Base-by-base conservation (phyloP, 139 green algal species). In the Tetradesmus obliquus region DNA sequence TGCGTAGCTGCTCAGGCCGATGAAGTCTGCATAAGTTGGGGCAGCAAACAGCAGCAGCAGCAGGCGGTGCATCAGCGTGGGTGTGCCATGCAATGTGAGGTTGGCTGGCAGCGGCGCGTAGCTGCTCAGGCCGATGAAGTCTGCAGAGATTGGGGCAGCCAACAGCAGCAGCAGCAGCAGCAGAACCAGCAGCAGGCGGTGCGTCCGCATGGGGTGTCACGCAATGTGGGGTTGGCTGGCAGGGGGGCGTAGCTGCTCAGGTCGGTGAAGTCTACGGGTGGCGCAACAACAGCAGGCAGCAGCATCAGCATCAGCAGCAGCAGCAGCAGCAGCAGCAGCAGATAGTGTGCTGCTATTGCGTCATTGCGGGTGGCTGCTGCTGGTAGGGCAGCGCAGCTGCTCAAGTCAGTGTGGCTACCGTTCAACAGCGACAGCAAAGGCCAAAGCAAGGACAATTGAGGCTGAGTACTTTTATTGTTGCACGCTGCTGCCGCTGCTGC, bases 21-120 rank as follows among this genome's bases (percentile, higher is more conserved):
- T 58, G 13, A 81, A 90, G 9, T 90, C 86, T 88, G 82, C 71
- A 71, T 4, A 51, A 51, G n/a, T n/a, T n/a, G 54, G 82, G 45
- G 12, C 22, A 69, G 53, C 7, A 17, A n/a, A 74, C 13, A 24
- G 13, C 12, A 17, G 66, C 66, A 74, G 66, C 13, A 74, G 66
- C 66, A 74, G 66, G n/a, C n/a, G 17, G 12, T 74, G 57, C 57
- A 62, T 5, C 5, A 62, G 57, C 5, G 15, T 74, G 66, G 22
- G 66, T 74, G 12, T n/a, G n/a, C n/a, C n/a, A 1, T 74, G 13
- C 57, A 62, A 62, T 5, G 57, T 5, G 13, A 17, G 15, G 13
- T 4, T 71, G 9, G n/a, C 12, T 19, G 69, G 86, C 9, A 90
- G 53, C 6, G 71, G 66, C 6, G 86, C 15, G n/a, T 72, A 90